These are phyloP conservation scores for Xylariaceae sp. DNA, from an alignment of 2,329 filamentous ascomycete species.

Conservation along the genomic window DNA sequence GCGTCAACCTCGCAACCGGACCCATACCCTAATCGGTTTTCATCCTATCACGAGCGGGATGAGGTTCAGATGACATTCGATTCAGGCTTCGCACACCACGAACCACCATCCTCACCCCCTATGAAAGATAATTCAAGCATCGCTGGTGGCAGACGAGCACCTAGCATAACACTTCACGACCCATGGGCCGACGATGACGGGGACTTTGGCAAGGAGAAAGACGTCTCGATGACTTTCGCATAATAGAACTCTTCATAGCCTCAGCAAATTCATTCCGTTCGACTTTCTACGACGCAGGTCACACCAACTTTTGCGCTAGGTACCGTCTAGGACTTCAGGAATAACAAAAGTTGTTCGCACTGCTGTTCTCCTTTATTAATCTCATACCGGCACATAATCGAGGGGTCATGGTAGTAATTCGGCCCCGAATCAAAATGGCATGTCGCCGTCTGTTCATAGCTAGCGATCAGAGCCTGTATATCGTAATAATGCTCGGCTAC, in stretches of 20 bases:
- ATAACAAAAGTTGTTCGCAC: neutral
- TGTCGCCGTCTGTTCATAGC: constrained; percentile 11
- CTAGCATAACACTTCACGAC: constrained; percentile 49
- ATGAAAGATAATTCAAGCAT: constrained; percentile 28
- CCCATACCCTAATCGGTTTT: constrained; percentile 10
- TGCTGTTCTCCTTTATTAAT: constrained; percentile 2
- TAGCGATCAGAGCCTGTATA: neutral
- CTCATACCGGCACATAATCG: neutral
- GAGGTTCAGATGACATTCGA: constrained; percentile 69
- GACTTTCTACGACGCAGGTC: neutral
- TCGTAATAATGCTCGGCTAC: neutral
- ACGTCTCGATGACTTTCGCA: constrained; percentile 79
- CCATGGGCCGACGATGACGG: constrained; percentile 67
- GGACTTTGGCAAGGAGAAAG: constrained; percentile 65
- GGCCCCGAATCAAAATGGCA: neutral
- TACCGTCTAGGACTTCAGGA: neutral
- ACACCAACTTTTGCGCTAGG: neutral
- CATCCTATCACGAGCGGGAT: constrained; percentile 36
- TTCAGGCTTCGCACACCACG: constrained; percentile 48
- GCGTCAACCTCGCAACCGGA: constrained; percentile 30
- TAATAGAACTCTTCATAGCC: constrained; percentile 29
- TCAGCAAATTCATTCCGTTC: neutral
- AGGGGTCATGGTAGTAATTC: constrained; percentile 1
- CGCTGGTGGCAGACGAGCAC: constrained; percentile 41
- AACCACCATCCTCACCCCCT: constrained; percentile 30